These are phyloP conservation scores for Noccaea bulbosa DNA, from an alignment of 345 rosid species.

Conservation along the genomic window DNA sequence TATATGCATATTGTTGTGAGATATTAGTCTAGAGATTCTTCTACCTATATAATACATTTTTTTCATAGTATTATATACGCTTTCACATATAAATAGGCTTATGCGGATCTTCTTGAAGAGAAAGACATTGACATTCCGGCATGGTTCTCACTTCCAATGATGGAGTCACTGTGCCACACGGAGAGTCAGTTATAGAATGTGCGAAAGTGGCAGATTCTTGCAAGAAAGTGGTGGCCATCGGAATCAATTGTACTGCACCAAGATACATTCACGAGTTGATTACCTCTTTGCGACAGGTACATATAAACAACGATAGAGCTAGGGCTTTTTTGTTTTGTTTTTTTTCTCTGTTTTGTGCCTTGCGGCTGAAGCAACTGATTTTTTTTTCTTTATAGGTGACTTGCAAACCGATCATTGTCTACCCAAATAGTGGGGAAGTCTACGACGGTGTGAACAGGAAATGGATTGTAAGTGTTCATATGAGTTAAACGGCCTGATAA, in stretches of 20 bases:
- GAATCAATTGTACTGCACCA: constrained; percentile 89
- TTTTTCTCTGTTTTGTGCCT: constrained; percentile 6
- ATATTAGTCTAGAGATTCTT: background rate
- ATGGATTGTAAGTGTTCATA: constrained; percentile 70
- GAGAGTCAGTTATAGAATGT: constrained; percentile 75
- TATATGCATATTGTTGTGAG: background rate
- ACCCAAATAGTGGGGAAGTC: constrained; percentile 89
- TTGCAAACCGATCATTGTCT: constrained; percentile 64
- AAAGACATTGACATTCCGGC: constrained; percentile 66
- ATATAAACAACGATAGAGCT: background rate
- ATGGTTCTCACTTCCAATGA: constrained; percentile 85
- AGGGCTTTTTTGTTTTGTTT: background rate
- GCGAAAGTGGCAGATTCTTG: constrained; percentile 75
- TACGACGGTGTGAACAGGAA: constrained; percentile 63
- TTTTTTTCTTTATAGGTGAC: constrained; percentile 54
- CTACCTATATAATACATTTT: background rate
- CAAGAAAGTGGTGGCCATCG: constrained; percentile 70
- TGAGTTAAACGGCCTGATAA: background rate
- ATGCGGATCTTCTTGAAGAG: constrained; percentile 80
- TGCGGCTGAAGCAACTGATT: constrained; percentile 9
- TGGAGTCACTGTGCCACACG: constrained; percentile 68
- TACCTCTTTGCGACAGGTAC: constrained; percentile 58
- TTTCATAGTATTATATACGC: background rate
- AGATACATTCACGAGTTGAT: constrained; percentile 66
- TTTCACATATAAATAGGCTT: constrained; percentile 54